A percentile compares a stretch with the other conserved stretches of the same genome.
Evolutionary conservation across 2,329 filamentous ascomycete species (phyloP).

Genomic region (Chlorencoelia australis): DNA sequence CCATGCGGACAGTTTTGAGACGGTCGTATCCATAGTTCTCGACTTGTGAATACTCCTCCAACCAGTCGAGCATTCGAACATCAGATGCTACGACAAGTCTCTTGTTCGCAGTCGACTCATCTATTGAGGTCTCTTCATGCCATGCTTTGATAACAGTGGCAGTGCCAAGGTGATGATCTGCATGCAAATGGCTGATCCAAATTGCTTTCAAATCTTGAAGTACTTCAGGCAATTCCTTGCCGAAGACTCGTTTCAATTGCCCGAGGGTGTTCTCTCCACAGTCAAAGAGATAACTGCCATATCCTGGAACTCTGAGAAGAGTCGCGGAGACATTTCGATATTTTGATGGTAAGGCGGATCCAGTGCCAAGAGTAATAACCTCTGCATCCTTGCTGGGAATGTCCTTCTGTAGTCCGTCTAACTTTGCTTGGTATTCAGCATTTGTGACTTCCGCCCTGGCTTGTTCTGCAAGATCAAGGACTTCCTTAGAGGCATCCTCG

Average conservation of each 20-base stretch:
- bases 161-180: constrained; percentile 88
- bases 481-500: constrained; percentile 30
- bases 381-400: constrained; percentile 69
- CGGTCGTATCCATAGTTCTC: constrained; percentile 66
- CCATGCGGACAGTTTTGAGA: constrained; percentile 18
- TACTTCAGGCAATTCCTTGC: constrained; percentile 55
- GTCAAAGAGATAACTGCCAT: constrained; percentile 85
- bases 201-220: constrained; percentile 71
- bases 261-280: constrained; percentile 88
- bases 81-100: constrained; percentile 61
- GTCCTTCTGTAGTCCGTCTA: constrained; percentile 46
- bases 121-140: constrained; percentile 43
- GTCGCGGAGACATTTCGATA: constrained; percentile 93
- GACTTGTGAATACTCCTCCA: constrained; percentile 69
- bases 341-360: constrained; percentile 81
- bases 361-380: constrained; percentile 80
- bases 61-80: constrained; percentile 60
- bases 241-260: constrained; percentile 68
- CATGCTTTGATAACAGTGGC: constrained; percentile 74
- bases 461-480: constrained; percentile 42
- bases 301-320: constrained; percentile 70
- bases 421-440: constrained; percentile 37
- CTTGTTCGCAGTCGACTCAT: constrained; percentile 29
- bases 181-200: constrained; percentile 93
- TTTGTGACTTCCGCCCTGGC: constrained; percentile 34